Evolutionary conservation across 768 basidiomycete genomes (phyloP), one percentile per base, ranked within the genome.

Genomic region (Kwoniella sp.): DNA sequence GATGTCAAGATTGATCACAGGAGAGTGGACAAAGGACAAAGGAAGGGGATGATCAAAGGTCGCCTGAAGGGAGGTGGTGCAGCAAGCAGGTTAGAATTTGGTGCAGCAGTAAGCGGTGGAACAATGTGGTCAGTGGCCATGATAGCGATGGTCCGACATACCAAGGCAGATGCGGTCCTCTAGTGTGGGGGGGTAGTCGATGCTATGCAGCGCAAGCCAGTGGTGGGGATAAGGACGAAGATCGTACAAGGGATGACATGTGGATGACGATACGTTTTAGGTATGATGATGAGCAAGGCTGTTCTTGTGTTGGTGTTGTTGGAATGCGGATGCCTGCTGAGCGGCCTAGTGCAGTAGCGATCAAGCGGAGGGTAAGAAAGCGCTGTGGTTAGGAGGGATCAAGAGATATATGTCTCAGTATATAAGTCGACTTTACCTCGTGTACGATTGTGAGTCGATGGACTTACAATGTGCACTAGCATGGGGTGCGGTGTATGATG

Each of bases 181-280:
- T 13, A 34, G 34, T 34, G 13, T 34, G 34, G 34, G 41, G 41
- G 41, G 20, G 41, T 45, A 45, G 41, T 45, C 41, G 41, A 45
- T 45, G 41, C 41, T 45, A 45, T 45, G 41, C 41, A 45, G 41
- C 41, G 41, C 41, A 11, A 45, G 41, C 41, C 20, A 45, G 41
- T 34, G 34, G 13, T 34, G 41, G 20, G 20, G 41, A 4, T 45
- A 17, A 45, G 41, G 8, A 45, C 17, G 15, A 17, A 45, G 41
- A 20, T 45, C 4, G 41, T 11, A 3, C 41, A 45, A 20, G 17
- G 41, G 41, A 45, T 45, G 41, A 45, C 41, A 45, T 45, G 41
- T 45, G 17, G 15, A 17, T 45, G 41, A 20, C 4, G 9, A 45
- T 45, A 20, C 20, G 11, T 7, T 45, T 45, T 45, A 17, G 41